Evolutionary conservation across 352 stramenopile species (phyloP).

Genomic region (Globisporangium cederbergense): DNA sequence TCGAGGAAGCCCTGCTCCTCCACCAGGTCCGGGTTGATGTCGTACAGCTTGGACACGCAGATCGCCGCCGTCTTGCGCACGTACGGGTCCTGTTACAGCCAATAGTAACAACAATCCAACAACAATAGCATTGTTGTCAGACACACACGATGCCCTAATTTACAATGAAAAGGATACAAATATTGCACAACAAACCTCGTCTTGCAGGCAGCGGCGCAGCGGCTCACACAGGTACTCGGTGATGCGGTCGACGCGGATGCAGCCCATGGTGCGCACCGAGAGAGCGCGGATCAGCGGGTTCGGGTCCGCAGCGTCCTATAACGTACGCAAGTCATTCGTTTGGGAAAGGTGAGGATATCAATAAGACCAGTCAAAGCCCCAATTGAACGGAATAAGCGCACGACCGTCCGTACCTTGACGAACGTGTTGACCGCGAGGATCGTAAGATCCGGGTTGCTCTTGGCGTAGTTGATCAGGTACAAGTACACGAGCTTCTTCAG

Average conservation of each 20-base stretch:
- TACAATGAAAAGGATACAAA: background rate
- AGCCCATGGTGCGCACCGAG: constrained; percentile 99
- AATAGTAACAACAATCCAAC: constrained; percentile 10
- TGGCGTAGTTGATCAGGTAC: constrained; percentile 99
- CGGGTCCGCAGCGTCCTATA: constrained; percentile 73
- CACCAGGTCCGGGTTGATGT: constrained; percentile 97
- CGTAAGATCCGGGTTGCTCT: constrained; percentile 99
- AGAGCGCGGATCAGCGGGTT: constrained; percentile 96
- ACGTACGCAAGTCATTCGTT: background rate
- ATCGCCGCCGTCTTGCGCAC: constrained; percentile 99
- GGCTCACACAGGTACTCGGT: constrained; percentile 99
- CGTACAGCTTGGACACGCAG: constrained; percentile 99
- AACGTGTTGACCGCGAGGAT: constrained; percentile 99
- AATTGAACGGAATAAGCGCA: background rate
- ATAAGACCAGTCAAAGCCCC: background rate
- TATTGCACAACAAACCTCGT: constrained; percentile 33
- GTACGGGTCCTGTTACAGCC: constrained; percentile 89
- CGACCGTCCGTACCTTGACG: constrained; percentile 58
- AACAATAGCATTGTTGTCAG: background rate
- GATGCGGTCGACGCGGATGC: constrained; percentile 98
- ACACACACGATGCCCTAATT: background rate
- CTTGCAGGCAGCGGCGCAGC: constrained; percentile 91
- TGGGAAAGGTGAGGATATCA: background rate
- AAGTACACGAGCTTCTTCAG: constrained; percentile 99
- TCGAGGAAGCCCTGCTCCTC: constrained; percentile 95